These are phyloP conservation scores for Elasticomyces elasticus DNA, from an alignment of 495 filamentous ascomycete species.

Conservation along the genomic window DNA sequence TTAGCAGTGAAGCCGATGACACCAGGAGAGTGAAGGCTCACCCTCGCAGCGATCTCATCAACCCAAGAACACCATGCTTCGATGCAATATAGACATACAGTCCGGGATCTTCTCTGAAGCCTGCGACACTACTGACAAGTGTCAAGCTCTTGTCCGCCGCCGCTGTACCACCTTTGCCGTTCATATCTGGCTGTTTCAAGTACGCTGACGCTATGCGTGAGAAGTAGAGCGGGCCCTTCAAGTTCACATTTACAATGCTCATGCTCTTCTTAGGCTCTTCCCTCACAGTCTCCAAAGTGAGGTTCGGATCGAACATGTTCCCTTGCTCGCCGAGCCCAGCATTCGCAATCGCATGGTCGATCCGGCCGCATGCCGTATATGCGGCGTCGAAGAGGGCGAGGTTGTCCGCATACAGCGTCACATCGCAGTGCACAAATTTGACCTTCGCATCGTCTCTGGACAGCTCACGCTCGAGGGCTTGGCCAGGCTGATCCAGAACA, in stretches of 20 bases:
- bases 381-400: slow-evolving; percentile 17
- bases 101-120: slow-evolving; percentile 40
- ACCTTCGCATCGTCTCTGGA: not conserved
- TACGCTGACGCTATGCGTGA: slow-evolving; percentile 17
- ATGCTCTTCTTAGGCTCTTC: slow-evolving; percentile 7
- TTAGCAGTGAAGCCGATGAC: not conserved
- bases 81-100: slow-evolving; percentile 38
- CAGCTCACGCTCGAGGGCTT: slow-evolving; percentile 7
- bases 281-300: slow-evolving; percentile 16
- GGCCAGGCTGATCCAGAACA: slow-evolving; percentile 8
- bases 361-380: slow-evolving; percentile 7
- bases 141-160: slow-evolving; percentile 37
- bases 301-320: slow-evolving; percentile 17
- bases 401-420: slow-evolving; percentile 14
- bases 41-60: slow-evolving; percentile 14
- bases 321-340: slow-evolving; percentile 19
- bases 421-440: slow-evolving; percentile 19
- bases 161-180: not conserved
- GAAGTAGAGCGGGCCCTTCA: slow-evolving; percentile 20
- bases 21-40: too few species aligned
- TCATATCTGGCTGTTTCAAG: slow-evolving; percentile 10
- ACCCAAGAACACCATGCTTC: slow-evolving; percentile 16
- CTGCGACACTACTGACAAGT: slow-evolving; percentile 38
- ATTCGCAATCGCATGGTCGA: slow-evolving; percentile 22
- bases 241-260: slow-evolving; percentile 16